Evolutionary conservation across 352 stramenopile species (phyloP).

Genomic region (Phytophthora pini): DNA sequence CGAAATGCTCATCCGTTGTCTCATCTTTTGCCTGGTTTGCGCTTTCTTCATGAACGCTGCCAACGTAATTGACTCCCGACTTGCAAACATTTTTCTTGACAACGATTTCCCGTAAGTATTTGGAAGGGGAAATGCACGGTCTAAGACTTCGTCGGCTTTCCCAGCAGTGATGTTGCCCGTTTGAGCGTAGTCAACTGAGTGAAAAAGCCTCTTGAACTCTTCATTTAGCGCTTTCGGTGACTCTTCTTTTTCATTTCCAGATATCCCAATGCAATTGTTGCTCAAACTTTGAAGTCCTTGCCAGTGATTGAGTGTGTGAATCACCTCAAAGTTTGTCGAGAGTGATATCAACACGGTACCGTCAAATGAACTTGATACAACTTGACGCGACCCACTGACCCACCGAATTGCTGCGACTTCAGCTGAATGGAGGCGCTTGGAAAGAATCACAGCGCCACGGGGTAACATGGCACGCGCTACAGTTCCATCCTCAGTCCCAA

Average conservation of each 20-base stretch:
- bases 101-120: slow-evolving; percentile 37
- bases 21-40: slow-evolving; percentile 4
- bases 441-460: slow-evolving; percentile 35
- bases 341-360: slow-evolving; percentile 44
- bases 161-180: slow-evolving; percentile 11
- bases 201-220: slow-evolving; percentile 11
- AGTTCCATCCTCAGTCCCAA: slow-evolving; percentile 45
- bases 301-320: slow-evolving; percentile 55
- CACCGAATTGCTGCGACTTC: slow-evolving; percentile 35
- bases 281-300: slow-evolving; percentile 35
- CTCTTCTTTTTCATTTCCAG: neutral
- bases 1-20: neutral
- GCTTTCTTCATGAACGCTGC: slow-evolving; percentile 21
- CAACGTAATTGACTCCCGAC: slow-evolving; percentile 14
- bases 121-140: slow-evolving; percentile 17
- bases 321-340: slow-evolving; percentile 40
- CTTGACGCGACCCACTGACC: slow-evolving; percentile 15
- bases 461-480: slow-evolving; percentile 50
- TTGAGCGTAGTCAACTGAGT: slow-evolving; percentile 20
- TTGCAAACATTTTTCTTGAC: slow-evolving; percentile 9
- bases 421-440: slow-evolving; percentile 32
- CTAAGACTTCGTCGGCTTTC: slow-evolving; percentile 12
- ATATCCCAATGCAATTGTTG: neutral
- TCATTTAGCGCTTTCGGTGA: neutral
- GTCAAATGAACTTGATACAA: slow-evolving; percentile 41